These are phyloP conservation scores for Sclerotiophoma versabilis DNA, from an alignment of 2,329 filamentous ascomycete species.

Conservation along the genomic window DNA sequence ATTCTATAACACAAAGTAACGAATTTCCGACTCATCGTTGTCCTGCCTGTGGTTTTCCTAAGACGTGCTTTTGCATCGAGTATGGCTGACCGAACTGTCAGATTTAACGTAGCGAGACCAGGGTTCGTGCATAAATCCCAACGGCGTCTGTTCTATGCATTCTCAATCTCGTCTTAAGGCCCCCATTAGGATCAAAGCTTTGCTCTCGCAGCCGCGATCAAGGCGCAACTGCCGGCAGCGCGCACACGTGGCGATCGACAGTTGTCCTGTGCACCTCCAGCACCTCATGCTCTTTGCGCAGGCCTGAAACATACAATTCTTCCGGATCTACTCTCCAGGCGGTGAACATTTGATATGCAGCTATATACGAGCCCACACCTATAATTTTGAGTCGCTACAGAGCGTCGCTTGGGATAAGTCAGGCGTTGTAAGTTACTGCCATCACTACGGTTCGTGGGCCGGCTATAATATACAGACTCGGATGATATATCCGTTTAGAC, in stretches of 20 bases:
- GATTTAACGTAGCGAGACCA: background rate
- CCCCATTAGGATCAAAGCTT: background rate
- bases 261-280: background rate
- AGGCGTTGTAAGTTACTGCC: no score
- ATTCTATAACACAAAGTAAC: background rate
- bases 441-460: no score
- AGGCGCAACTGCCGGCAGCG: background rate
- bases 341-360: no score
- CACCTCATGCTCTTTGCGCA: background rate
- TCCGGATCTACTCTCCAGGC: no score
- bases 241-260: background rate
- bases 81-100: constrained; percentile 4
- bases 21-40: background rate
- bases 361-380: no score
- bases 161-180: background rate
- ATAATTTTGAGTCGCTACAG: no score
- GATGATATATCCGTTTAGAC: no score
- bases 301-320: constrained; percentile 4
- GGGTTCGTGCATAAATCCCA: background rate
- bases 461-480: no score
- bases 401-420: no score
- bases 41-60: background rate
- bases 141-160: background rate
- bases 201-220: background rate
- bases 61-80: background rate